Percentiles rank a stretch among this genome's conserved stretches.
Evolutionary conservation across 2,329 filamentous ascomycete genomes (phyloP).

Genomic region (Aspergillus ochraceus): DNA sequence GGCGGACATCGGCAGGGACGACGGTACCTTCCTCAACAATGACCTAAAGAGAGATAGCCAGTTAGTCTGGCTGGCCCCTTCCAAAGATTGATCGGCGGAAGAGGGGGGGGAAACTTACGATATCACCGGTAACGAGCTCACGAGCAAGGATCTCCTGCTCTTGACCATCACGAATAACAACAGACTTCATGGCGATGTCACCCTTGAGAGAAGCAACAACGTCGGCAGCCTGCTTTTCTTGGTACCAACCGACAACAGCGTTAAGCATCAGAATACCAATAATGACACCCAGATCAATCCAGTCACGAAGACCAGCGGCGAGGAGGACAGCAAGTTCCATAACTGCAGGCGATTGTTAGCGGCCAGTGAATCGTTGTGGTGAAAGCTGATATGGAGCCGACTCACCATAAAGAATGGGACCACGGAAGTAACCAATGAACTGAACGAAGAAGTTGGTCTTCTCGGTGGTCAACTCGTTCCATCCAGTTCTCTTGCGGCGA

Average conservation of each 20-base stretch:
- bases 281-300: conserved; percentile 77
- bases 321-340: conserved; percentile 76
- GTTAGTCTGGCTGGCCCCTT: conserved; percentile 2
- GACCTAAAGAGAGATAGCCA: conserved; percentile 43
- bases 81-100: not conserved
- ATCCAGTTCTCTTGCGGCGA: conserved; percentile 66
- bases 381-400: conserved; percentile 7
- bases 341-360: conserved; percentile 38
- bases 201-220: conserved; percentile 73
- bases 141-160: conserved; percentile 69
- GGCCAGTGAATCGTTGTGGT: not conserved
- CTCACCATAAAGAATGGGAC: conserved; percentile 75
- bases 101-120: conserved; percentile 52
- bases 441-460: conserved; percentile 75
- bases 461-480: conserved; percentile 71
- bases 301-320: conserved; percentile 72
- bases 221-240: conserved; percentile 78
- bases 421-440: conserved; percentile 73
- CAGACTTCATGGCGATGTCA: conserved; percentile 74
- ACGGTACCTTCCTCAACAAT: conserved; percentile 71
- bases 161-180: conserved; percentile 65
- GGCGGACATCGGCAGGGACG: conserved; percentile 67
- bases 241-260: conserved; percentile 75
- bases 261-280: conserved; percentile 74
- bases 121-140: conserved; percentile 74